phyloP scores from a whole-genome alignment of 768 basidiomycete genomes.

The Leccinum ochraceum region DNA sequence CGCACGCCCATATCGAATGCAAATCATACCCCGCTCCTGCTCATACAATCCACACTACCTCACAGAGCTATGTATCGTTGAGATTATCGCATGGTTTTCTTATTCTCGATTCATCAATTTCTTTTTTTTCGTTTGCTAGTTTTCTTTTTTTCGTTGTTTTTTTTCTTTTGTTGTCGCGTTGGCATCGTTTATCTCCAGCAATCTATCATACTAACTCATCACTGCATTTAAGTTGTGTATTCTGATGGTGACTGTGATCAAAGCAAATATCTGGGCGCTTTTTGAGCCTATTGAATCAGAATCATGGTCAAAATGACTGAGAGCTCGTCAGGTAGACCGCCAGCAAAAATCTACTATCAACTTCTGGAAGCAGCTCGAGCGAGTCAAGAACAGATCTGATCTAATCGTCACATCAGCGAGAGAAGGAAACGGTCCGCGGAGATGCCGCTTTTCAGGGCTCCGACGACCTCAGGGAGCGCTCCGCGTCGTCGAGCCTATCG shows the following conservation, averaged over 20 bases:
- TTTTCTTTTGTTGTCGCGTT: conserved; percentile 6
- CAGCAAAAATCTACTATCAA: too few species aligned
- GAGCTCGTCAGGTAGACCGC: too few species aligned
- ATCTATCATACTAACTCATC: conserved; percentile 17
- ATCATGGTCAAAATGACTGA: too few species aligned
- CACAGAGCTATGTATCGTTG: conserved; percentile 35
- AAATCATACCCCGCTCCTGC: conserved; percentile 23
- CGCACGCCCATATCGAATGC: conserved; percentile 13
- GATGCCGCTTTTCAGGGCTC: too few species aligned
- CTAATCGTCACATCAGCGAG: too few species aligned
- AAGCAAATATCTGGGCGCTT: too few species aligned
- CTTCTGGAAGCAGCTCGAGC: too few species aligned
- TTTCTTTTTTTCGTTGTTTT: neutral
- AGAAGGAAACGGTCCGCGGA: too few species aligned
- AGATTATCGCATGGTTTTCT: conserved; percentile 26
- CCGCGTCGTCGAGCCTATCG: too few species aligned
- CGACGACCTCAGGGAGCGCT: too few species aligned
- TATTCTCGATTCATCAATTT: neutral
- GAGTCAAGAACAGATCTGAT: too few species aligned
- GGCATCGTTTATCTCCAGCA: conserved; percentile 13
- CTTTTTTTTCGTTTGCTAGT: neutral
- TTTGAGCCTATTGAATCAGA: too few species aligned
- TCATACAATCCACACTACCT: conserved; percentile 12
- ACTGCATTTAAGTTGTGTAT: neutral
- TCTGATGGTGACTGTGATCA: neutral